Conservation (phyloP, 495 filamentous ascomycete genomes). For the Parathielavia appendiculata region DNA sequence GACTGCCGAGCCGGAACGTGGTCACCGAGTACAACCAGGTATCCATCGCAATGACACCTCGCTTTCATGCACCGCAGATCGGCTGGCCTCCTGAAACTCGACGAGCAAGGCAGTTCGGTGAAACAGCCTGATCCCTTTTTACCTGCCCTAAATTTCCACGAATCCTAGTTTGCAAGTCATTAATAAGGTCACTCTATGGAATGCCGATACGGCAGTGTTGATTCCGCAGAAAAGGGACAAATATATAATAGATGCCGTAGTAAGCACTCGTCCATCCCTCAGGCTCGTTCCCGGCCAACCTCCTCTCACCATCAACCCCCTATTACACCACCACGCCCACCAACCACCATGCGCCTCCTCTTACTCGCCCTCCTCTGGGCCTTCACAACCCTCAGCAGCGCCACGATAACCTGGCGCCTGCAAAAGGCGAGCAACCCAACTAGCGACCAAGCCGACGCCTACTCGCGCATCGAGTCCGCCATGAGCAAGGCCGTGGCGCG, state of each 20-base stretch:
- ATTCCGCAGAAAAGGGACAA: not conserved
- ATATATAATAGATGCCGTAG: not conserved
- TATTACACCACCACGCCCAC: not conserved
- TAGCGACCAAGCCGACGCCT: conserved; percentile 38
- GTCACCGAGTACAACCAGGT: conserved; percentile 1
- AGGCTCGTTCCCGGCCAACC: not conserved
- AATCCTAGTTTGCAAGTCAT: conserved; percentile 10
- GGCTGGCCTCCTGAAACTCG: not conserved
- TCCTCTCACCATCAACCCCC: not conserved
- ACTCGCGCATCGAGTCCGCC: conserved; percentile 36
- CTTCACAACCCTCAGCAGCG: conserved; percentile 27
- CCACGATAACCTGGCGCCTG: conserved; percentile 31
- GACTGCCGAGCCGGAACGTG: conserved; percentile 3
- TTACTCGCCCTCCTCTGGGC: conserved; percentile 25
- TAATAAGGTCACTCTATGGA: not conserved
- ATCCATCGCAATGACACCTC: not conserved
- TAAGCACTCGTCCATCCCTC: not conserved
- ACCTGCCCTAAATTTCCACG: conserved; percentile 15
- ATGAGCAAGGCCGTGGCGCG: conserved; percentile 34
- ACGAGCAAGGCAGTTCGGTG: not conserved
- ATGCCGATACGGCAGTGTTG: not conserved
- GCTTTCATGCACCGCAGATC: conserved; percentile 1
- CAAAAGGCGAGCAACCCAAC: conserved; percentile 32
- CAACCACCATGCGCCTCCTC: conserved; percentile 29
- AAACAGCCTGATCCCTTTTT: not conserved